Base-by-base conservation (phyloP, 495 filamentous ascomycete species). In the Penicillium canariense region DNA sequence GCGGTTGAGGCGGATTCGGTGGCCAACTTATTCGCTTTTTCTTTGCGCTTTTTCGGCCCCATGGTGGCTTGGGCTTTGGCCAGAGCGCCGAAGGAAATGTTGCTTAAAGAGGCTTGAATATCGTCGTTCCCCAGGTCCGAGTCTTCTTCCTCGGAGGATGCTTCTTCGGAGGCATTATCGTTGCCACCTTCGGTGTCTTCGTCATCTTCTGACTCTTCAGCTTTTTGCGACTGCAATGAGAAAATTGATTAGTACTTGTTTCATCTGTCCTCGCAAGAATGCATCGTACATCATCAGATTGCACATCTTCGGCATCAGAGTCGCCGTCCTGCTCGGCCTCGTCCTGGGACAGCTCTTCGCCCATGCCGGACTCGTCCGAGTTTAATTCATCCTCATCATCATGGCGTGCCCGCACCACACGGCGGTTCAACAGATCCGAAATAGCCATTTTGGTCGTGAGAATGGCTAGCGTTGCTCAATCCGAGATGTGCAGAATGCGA, bases 31-130 rank as follows among this genome's bases (percentile, higher is more conserved):
- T 65, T 50, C 31, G 65, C 36, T 61, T 77, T 73, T 43, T 61
- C 60, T 47, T 76, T 77, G 28, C 66, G 55, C 25, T 66, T 67
- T 44, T 77, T 76, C 0, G 69, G 52, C 14, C 74, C 72, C 34
- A 96, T 65, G 0, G 85, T 79, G 11, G 84, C 83, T 74, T 95
- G 87, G 2, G 94, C 94, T 78, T 88, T 87, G 47, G 87, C 88
- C 26, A 98, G 77, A 0, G 90, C 87, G 47, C 91, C 91, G 66
- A 98, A 98, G 27, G 91, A 93, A 48, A 97, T 70, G 70, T 71
- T 69, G 54, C 68, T 67, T 34, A 77, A 62, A 22, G 65, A 72
- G 45, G 65, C 59, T 63, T 75, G 68, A 32, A 75, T 65, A 47
- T 76, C 73, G 11, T 74, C 68, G 52, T 74, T 61, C 12, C 4